Evolutionary conservation across 148 eudicot species (phyloP).

Genomic region (Heliamphora exappendiculata): DNA sequence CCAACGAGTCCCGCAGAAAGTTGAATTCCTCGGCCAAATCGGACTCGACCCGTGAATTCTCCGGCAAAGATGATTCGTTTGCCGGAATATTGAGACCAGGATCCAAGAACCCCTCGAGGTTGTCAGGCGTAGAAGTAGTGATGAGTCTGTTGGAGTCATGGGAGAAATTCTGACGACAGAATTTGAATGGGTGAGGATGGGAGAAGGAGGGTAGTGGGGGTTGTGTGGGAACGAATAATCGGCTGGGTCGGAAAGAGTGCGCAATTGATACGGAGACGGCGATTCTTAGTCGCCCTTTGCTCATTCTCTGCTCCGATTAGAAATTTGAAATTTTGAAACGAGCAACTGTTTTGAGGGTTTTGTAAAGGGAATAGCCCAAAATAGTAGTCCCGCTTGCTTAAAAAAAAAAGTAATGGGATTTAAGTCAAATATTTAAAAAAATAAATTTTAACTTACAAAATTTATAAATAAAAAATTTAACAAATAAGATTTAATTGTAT

Average conservation of each 20-base stretch:
- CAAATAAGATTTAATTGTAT: too few species aligned
- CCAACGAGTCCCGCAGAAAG: conserved; percentile 29
- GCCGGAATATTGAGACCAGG: conserved; percentile 15
- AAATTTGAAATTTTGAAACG: background rate
- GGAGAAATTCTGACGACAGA: conserved; percentile 5
- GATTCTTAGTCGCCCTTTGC: conserved; percentile 4
- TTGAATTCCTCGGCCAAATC: conserved; percentile 33
- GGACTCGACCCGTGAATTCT: conserved; percentile 9
- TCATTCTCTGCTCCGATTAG: conserved; percentile 14
- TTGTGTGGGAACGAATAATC: background rate
- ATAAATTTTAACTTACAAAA: too few species aligned
- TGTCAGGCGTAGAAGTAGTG: conserved; percentile 24
- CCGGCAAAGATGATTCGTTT: background rate
- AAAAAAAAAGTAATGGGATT: too few species aligned
- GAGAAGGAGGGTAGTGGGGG: background rate
- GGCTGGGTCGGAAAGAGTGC: background rate
- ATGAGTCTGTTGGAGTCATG: conserved; percentile 15
- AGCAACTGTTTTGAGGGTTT: background rate
- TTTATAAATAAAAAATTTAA: too few species aligned
- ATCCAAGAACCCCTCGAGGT: conserved; percentile 29
- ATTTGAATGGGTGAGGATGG: background rate
- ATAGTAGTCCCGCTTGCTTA: too few species aligned
- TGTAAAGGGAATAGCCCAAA: too few species aligned
- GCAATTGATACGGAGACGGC: conserved; percentile 2
- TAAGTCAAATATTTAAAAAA: too few species aligned